These are phyloP conservation scores for Isoetes engelmannii DNA, from an alignment of 83 land plant species.

Conservation along the genomic window DNA sequence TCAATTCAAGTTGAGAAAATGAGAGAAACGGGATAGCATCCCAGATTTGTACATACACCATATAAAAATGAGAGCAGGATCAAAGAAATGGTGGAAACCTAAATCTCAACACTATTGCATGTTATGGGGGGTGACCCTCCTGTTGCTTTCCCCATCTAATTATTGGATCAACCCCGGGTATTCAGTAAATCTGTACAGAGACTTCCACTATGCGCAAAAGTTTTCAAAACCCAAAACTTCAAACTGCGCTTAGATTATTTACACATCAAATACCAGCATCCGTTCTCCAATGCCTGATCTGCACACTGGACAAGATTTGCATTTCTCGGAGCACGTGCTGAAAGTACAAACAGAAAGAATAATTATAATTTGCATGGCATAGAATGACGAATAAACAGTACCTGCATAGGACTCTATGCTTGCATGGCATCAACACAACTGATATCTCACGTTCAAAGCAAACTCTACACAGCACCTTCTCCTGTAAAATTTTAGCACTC, in stretches of 20 bases:
- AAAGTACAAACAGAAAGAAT: not conserved
- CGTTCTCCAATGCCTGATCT: not conserved
- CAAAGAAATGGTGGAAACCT: too few species aligned
- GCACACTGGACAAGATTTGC: not conserved
- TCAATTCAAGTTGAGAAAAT: too few species aligned
- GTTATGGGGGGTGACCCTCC: too few species aligned
- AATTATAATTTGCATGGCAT: not conserved
- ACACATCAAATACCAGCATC: conserved; percentile 1
- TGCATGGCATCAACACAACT: conserved; percentile 73
- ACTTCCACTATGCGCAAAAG: too few species aligned
- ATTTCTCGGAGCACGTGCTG: conserved; percentile 12
- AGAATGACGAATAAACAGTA: conserved; percentile 29
- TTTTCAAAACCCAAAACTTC: too few species aligned
- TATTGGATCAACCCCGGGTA: too few species aligned
- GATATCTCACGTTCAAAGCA: conserved; percentile 81
- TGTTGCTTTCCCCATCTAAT: too few species aligned
- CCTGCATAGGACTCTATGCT: conserved; percentile 87
- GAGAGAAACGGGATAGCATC: too few species aligned
- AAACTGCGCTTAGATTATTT: not conserved
- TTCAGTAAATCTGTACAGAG: too few species aligned
- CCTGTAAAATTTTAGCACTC: conserved; percentile 36
- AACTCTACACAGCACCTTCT: conserved; percentile 82
- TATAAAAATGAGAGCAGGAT: too few species aligned
- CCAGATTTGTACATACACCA: too few species aligned
- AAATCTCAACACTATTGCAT: too few species aligned